These are phyloP conservation scores for Escallonia rubra DNA, from an alignment of 129 eudicot genomes.

Conservation along the genomic window DNA sequence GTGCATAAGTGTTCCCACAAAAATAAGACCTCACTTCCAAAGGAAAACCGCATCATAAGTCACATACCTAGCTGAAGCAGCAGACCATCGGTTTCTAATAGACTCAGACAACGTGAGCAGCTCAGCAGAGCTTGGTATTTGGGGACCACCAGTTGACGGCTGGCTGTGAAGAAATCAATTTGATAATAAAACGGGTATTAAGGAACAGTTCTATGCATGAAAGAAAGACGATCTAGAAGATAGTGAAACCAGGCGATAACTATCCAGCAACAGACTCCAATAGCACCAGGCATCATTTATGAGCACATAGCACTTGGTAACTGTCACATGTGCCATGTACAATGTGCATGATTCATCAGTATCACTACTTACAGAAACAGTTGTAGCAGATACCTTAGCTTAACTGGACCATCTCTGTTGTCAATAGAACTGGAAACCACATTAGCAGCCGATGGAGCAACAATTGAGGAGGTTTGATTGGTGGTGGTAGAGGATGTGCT, in stretches of 20 bases:
- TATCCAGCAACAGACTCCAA: background rate
- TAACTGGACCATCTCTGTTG: constrained; percentile 18
- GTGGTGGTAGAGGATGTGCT: constrained; percentile 19
- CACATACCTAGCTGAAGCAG: constrained; percentile 67
- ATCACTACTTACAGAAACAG: background rate
- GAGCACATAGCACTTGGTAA: background rate
- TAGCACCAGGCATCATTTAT: background rate
- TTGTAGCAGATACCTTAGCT: constrained; percentile 33
- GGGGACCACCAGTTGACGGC: constrained; percentile 39
- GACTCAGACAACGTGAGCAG: constrained; percentile 56
- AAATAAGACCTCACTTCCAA: background rate
- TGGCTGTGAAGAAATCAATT: constrained; percentile 29
- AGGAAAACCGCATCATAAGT: background rate
- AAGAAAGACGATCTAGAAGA: background rate
- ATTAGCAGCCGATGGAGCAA: constrained; percentile 13
- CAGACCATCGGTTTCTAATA: constrained; percentile 57
- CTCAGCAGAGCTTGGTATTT: constrained; percentile 41
- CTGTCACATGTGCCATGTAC: background rate
- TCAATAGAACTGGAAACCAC: constrained; percentile 8
- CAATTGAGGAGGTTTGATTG: constrained; percentile 27
- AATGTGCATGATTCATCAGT: background rate
- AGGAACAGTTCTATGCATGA: background rate
- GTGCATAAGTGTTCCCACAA: background rate
- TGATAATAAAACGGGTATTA: background rate
- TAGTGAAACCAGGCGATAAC: background rate